phyloP scores from a whole-genome alignment of 345 rosid species.

The Syzygium aqueum region DNA sequence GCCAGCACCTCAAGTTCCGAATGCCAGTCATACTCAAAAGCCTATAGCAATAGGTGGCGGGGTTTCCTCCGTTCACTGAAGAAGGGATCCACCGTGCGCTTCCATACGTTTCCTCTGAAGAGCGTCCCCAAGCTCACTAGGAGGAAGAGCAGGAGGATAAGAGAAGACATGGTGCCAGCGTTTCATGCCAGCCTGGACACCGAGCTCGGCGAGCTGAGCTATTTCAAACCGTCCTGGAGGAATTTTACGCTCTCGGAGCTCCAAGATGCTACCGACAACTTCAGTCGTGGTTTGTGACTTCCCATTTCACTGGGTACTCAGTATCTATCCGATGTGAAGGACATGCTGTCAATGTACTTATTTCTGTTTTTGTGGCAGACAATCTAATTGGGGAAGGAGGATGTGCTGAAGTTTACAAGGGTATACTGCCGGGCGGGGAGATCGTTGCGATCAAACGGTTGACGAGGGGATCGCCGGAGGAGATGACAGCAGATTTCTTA shows the following conservation, averaged over 20 bases:
- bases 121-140: constrained; percentile 53
- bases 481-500: constrained; percentile 75
- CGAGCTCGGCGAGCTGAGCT: constrained; percentile 38
- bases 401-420: constrained; percentile 84
- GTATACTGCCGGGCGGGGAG: constrained; percentile 48
- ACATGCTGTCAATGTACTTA: neutral
- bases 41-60: constrained; percentile 22
- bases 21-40: constrained; percentile 6
- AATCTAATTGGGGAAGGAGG: constrained; percentile 90
- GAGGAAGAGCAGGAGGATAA: constrained; percentile 50
- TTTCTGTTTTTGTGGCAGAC: constrained; percentile 24
- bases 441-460: constrained; percentile 67
- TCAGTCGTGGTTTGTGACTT: constrained; percentile 49
- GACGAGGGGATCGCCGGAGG: constrained; percentile 69
- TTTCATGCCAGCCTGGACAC: constrained; percentile 36
- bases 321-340: neutral
- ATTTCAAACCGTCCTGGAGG: constrained; percentile 69
- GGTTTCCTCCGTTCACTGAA: constrained; percentile 50
- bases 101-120: constrained; percentile 36
- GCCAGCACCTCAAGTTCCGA: constrained; percentile 55
- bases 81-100: constrained; percentile 43
- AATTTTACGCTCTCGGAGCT: constrained; percentile 62
- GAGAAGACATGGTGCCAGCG: constrained; percentile 43
- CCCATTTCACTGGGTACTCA: neutral
- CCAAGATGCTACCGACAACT: constrained; percentile 57